These are phyloP conservation scores for Auriscalpium orientale DNA, from an alignment of 768 basidiomycete species.

Conservation along the genomic window DNA sequence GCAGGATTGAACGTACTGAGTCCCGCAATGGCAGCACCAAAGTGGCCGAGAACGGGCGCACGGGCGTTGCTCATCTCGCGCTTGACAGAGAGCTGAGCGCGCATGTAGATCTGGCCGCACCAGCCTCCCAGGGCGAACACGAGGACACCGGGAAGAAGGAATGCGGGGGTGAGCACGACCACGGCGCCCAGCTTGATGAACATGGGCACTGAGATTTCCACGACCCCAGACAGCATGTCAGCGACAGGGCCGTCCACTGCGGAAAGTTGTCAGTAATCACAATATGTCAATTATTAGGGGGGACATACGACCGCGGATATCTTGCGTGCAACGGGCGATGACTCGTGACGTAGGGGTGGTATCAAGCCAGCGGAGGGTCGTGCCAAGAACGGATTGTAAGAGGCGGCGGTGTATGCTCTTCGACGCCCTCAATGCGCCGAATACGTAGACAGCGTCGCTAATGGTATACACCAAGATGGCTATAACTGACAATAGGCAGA, in stretches of 20 bases:
- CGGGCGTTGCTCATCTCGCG: constrained; percentile 46
- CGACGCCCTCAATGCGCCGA: constrained; percentile 46
- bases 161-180: constrained; percentile 27
- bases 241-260: constrained; percentile 30
- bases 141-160: too few relatives aligned
- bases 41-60: constrained; percentile 42
- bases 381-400: constrained; percentile 45
- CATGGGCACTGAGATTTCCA: constrained; percentile 21
- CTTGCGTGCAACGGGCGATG: constrained; percentile 59
- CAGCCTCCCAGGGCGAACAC: constrained; percentile 34
- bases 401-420: constrained; percentile 44
- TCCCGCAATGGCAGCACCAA: constrained; percentile 47
- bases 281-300: not conserved
- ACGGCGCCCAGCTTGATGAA: constrained; percentile 24
- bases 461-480: not conserved
- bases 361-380: constrained; percentile 53
- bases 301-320: constrained; percentile 35
- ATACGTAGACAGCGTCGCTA: constrained; percentile 32
- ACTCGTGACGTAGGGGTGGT: constrained; percentile 47
- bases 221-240: too few relatives aligned
- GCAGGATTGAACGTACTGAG: constrained; percentile 25
- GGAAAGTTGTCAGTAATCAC: not conserved
- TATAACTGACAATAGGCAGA: constrained; percentile 14
- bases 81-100: constrained; percentile 50
- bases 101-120: too few relatives aligned